A percentile compares a stretch with the other conserved stretches of the same genome.
Evolutionary conservation across 2,329 filamentous ascomycete genomes (phyloP).

Genomic region (Ceratocystis albifundus): DNA sequence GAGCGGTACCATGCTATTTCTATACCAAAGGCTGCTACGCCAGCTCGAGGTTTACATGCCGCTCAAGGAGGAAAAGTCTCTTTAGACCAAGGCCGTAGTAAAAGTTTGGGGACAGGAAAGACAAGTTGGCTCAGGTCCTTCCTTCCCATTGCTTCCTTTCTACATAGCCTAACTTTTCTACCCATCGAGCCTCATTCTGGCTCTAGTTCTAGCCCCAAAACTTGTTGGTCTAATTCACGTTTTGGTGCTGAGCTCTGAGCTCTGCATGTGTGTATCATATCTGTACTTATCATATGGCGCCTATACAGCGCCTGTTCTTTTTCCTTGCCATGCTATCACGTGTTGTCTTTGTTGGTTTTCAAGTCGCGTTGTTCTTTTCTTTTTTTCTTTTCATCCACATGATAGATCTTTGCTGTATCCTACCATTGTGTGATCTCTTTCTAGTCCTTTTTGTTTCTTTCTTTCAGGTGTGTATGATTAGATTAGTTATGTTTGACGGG

Average conservation of each 20-base stretch:
- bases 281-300: slow-evolving; percentile 17
- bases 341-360: background rate
- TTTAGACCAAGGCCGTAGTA: slow-evolving; percentile 15
- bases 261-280: slow-evolving; percentile 24
- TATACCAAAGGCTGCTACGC: slow-evolving; percentile 80
- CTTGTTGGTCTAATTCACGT: background rate
- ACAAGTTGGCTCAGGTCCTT: too few species aligned
- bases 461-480: slow-evolving; percentile 5
- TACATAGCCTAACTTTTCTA: slow-evolving; percentile 13
- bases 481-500: background rate
- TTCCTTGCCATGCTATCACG: background rate
- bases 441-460: background rate
- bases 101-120: too few species aligned
- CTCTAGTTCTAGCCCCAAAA: background rate
- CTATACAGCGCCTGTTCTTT: background rate
- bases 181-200: background rate
- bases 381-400: background rate
- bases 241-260: background rate
- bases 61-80: slow-evolving; percentile 26
- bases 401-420: background rate
- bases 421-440: background rate
- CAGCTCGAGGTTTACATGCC: slow-evolving; percentile 50
- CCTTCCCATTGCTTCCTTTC: too few species aligned
- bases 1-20: slow-evolving; percentile 88
- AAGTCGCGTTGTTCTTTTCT: background rate